Base-by-base conservation (phyloP, 257 asterid species). In the Anisodus tanguticus region DNA sequence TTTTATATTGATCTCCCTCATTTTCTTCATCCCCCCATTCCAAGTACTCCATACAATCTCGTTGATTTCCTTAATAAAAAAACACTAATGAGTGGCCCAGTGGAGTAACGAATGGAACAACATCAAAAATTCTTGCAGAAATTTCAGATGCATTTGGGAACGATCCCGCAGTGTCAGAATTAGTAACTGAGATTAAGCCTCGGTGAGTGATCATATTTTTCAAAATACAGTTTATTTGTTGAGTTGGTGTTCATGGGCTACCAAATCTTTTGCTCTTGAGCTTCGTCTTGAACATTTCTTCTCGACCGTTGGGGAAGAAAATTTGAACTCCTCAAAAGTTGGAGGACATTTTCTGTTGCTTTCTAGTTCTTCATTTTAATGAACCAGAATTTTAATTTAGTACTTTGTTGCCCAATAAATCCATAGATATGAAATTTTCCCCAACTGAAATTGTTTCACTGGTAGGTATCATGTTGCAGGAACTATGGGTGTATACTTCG, bases 51-150 rank as follows among this genome's bases (percentile, higher is more conserved):
- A 6, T 4, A 13, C 64, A 26, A 53, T 62, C 54, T 81, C 51
- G 82, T 80, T 79, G 66, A 35, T 78, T 91, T 90, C 93, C 97
- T 96, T 93, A 6, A 94, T 88, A 82, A 66, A 68, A 88, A 82
- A 86, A 87, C 80, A 96, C 99, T 93, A 96, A 94, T 87, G 98
- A 96, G 83, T 96, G 99, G 98, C 98, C 99, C 43, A 90, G 85
- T 70, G 95, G 95, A 69, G 91, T 92, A 78, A 90, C 93, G 41
- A 88, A 88, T 84, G 58, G 91, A 91, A 90, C 90, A 84, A 78
- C 93, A 79, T 68, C 98, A 86, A 93, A 89, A 82, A 37, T 91
- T 85, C 94, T 95, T 86, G 86, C 92, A 83, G 97, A 90, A 89
- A 83, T 89, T 49, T 89, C 89, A 3, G 97, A 92, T 80, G 88